These are phyloP conservation scores for Pythium dissimile DNA, from an alignment of 352 stramenopile species.

Conservation along the genomic window DNA sequence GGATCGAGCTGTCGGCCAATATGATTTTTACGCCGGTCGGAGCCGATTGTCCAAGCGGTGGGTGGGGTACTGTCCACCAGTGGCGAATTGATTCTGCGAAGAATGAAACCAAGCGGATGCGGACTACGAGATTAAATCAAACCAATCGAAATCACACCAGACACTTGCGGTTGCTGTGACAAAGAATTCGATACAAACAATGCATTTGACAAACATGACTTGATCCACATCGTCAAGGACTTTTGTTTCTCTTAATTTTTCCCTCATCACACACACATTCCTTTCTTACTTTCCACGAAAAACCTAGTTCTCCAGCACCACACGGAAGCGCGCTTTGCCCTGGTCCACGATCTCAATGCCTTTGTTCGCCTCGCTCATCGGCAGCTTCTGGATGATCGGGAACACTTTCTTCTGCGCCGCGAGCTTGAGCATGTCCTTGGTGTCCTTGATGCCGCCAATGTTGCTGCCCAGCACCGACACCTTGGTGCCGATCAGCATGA, in stretches of 20 bases:
- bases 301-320: not conserved
- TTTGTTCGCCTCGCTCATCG: not conserved
- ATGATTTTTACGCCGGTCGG: conserved; percentile 2
- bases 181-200: no score
- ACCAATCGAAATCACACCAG: no score
- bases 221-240: no score
- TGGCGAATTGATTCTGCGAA: no score
- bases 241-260: no score
- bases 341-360: not conserved
- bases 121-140: no score
- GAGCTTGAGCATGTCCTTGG: not conserved
- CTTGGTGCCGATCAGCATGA: conserved; percentile 36
- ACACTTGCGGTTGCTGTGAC: no score
- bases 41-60: conserved; percentile 1
- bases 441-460: not conserved
- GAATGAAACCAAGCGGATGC: no score
- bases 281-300: not conserved
- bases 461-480: conserved; percentile 50
- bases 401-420: not conserved
- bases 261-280: no score
- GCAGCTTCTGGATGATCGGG: not conserved
- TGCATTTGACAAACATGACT: no score
- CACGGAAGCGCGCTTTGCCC: not conserved
- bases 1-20: not conserved
- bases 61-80: no score